Evolutionary conservation across 2,329 filamentous ascomycete genomes (phyloP).

Genomic region (Coniochaeta sp.): DNA sequence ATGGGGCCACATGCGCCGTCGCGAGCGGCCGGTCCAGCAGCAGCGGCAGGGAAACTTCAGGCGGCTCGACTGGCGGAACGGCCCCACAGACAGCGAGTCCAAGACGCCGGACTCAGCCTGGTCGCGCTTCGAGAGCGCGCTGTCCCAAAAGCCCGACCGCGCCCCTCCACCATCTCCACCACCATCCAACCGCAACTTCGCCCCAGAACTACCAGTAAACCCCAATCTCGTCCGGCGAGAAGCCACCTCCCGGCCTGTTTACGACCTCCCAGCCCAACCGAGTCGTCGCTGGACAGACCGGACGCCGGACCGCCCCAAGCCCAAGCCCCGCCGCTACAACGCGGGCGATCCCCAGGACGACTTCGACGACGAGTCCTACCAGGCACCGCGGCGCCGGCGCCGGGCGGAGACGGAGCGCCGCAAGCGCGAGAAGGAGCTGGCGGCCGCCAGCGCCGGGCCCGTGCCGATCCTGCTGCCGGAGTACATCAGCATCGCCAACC

Average conservation of each 20-base stretch:
- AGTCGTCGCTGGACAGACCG: not conserved
- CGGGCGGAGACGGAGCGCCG: conserved; percentile 34
- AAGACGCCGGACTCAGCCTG: not conserved
- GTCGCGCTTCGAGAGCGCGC: not conserved
- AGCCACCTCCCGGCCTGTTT: not conserved
- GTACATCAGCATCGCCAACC: conserved; percentile 80
- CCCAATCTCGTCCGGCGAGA: not conserved
- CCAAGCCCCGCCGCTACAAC: conserved; percentile 6
- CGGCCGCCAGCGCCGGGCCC: conserved; percentile 32
- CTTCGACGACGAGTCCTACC: conserved; percentile 30
- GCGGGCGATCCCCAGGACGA: conserved; percentile 26
- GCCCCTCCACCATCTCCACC: not conserved
- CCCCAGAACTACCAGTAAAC: not conserved
- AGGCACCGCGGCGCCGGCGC: conserved; percentile 28
- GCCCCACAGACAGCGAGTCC: not conserved
- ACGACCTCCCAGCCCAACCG: not conserved
- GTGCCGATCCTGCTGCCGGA: conserved; percentile 72
- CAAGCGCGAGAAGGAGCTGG: conserved; percentile 25
- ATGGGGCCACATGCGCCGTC: conserved; percentile 2
- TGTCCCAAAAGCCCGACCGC: not conserved
- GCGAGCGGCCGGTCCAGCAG: not conserved
- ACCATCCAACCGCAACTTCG: not conserved
- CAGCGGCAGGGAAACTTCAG: not conserved
- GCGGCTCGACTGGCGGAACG: not conserved
- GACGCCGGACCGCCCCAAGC: not conserved